Evolutionary conservation across 2,329 filamentous ascomycete genomes (phyloP).

Genomic region (Bertia moriformis): DNA sequence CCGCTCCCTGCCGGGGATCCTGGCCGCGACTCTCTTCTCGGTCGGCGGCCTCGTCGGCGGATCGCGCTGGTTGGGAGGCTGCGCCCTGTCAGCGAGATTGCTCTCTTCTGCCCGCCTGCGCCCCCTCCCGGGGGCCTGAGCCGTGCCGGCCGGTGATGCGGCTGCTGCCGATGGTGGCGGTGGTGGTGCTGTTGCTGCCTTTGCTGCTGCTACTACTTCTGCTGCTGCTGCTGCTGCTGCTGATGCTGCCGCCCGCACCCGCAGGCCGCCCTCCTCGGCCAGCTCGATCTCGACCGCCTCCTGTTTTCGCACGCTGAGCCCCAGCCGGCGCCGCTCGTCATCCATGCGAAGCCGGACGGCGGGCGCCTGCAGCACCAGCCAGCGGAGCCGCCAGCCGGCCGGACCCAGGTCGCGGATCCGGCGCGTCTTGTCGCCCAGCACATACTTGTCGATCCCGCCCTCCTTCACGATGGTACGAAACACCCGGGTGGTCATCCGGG

Average conservation of each 20-base stretch:
- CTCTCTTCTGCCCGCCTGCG: too few relatives aligned
- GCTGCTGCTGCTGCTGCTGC: too few relatives aligned
- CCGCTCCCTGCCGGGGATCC: too few relatives aligned
- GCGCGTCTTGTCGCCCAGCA: constrained; percentile 64
- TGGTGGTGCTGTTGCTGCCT: too few relatives aligned
- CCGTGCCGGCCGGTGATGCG: not conserved
- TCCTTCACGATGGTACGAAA: constrained; percentile 66
- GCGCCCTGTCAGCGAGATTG: not conserved
- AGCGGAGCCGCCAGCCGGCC: constrained; percentile 78
- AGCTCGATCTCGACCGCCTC: not conserved
- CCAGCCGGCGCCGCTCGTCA: not conserved
- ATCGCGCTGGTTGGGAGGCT: not conserved
- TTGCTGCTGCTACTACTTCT: too few relatives aligned
- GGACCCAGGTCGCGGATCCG: constrained; percentile 78
- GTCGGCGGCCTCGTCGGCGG: not conserved
- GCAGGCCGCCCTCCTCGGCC: not conserved
- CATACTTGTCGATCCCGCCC: constrained; percentile 81
- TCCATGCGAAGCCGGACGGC: not conserved
- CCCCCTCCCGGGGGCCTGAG: too few relatives aligned
- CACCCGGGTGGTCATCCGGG: constrained; percentile 56
- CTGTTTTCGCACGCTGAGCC: too few relatives aligned
- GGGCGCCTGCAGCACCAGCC: constrained; percentile 72
- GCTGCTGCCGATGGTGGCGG: too few relatives aligned
- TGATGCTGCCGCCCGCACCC: too few relatives aligned
- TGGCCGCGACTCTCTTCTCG: not conserved